A percentile compares a stretch with the other conserved stretches of the same genome.
These are phyloP conservation scores for Cyathus striatus DNA, from an alignment of 768 basidiomycete genomes.

Conservation along the genomic window DNA sequence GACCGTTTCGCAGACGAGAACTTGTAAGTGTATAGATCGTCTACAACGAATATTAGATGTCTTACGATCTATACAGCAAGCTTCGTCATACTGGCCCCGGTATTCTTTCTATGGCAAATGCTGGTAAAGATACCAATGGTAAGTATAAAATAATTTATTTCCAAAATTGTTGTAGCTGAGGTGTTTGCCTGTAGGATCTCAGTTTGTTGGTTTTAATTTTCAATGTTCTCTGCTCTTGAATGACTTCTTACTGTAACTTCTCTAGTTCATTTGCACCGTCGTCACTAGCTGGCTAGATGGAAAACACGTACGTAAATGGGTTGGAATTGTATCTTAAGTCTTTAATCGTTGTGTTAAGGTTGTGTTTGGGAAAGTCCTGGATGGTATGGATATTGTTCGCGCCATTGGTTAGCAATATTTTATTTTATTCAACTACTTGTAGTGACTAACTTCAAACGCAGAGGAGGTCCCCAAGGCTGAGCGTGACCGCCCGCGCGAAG, in stretches of 20 bases:
- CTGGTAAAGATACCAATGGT: constrained; percentile 92
- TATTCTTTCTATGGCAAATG: constrained; percentile 91
- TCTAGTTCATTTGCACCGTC: constrained; percentile 89
- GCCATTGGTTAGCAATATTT: constrained; percentile 53
- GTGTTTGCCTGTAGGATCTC: constrained; percentile 52
- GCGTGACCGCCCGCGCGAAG: constrained; percentile 69
- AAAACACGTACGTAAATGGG: constrained; percentile 69
- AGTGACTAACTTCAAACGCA: constrained; percentile 18
- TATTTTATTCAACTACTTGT: neutral
- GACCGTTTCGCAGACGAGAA: constrained; percentile 93
- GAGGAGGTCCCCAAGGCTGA: constrained; percentile 70
- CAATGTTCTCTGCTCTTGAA: neutral
- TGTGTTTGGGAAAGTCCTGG: constrained; percentile 88
- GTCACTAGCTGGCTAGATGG: constrained; percentile 88
- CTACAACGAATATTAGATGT: neutral
- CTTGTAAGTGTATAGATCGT: constrained; percentile 52
- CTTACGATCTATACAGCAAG: constrained; percentile 53
- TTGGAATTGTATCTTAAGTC: neutral
- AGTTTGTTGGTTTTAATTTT: constrained; percentile 59
- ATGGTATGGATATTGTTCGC: constrained; percentile 85
- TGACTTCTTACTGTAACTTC: constrained; percentile 5
- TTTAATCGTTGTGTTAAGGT: constrained; percentile 39
- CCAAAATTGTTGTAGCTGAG: constrained; percentile 5
- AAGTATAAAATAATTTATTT: constrained; percentile 12
- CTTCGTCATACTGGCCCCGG: constrained; percentile 90